Evolutionary conservation across 2,329 filamentous ascomycete genomes (phyloP).

Genomic region (Lecanicillium sp.): DNA sequence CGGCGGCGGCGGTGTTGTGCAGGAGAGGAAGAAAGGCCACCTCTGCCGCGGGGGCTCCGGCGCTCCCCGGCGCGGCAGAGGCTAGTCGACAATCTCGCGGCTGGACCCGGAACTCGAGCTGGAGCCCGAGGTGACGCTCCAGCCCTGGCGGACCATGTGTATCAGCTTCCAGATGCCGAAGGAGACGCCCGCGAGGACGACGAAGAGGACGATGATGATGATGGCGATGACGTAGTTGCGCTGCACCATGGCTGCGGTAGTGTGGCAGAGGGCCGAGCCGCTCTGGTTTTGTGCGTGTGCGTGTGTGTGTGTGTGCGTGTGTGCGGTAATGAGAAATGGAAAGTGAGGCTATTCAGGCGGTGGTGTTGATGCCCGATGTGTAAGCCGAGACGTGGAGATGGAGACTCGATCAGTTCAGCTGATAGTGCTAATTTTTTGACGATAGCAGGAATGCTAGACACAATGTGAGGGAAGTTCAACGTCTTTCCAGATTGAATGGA

Average conservation of each 20-base stretch:
- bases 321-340: neutral
- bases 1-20: neutral
- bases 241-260: constrained; percentile 47
- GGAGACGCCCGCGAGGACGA: constrained; percentile 53
- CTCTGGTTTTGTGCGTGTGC: constrained; percentile 3
- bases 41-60: neutral
- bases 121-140: constrained; percentile 32
- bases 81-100: constrained; percentile 20
- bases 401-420: too few species aligned
- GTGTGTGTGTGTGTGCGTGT: constrained; percentile 6
- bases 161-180: constrained; percentile 61
- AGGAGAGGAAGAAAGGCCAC: neutral
- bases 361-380: constrained; percentile 10
- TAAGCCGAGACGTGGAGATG: too few species aligned
- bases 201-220: constrained; percentile 62
- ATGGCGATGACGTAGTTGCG: constrained; percentile 63
- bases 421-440: neutral
- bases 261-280: constrained; percentile 1
- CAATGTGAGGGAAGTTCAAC: neutral
- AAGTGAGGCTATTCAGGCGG: constrained; percentile 1
- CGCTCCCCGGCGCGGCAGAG: neutral
- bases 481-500: neutral
- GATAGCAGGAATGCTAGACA: too few species aligned
- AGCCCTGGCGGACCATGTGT: constrained; percentile 40
- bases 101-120: constrained; percentile 23